Base-by-base conservation (phyloP, 805 yeast species). In the Candida sonorensis region DNA sequence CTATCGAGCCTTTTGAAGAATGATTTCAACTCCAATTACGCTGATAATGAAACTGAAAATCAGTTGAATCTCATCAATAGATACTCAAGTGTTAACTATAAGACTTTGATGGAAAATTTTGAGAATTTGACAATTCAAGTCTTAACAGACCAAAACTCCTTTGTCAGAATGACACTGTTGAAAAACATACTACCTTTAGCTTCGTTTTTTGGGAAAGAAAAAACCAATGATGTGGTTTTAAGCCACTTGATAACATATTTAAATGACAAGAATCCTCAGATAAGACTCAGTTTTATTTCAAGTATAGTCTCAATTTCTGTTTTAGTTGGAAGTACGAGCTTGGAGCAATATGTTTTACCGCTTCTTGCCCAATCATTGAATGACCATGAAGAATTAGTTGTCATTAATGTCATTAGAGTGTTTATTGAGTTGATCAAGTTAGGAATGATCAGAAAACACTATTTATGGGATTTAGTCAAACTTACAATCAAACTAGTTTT, bases 201-300 rank as follows among this genome's bases (percentile, higher is more conserved):
- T 45, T 66, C 77, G 8, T 82, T 81, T 37, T 78, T 92, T 50
- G 96, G 96, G 0, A 76, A 80, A 34, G 94, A 85, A 34, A 83
- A 77, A 44, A 81, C 96, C 0, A 88, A 84, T 49, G 97, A 92
- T 51, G 65, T 92, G 25, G 77, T 92, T 15, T 59, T 92, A 29
- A 87, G 95, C 27, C 97, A 92, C 61, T 62, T 88, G 35, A 88
- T 92, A 27, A 88, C 97, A 0, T 92, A 87, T 49, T 59, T 92
- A 41, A 92, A 92, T 54, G 96, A 88, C 50, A 68, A 75, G 34
- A 76, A 77, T 47, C 61, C 80, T 0, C 69, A 75, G 14, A 61
- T 92, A 15, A 65, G 94, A 37, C 60, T 82, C 18, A 75, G 78
- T 4, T 78, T 92, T 45, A 77, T 90, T 23, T 69, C 76, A 26